Evolutionary conservation across 2,329 filamentous ascomycete genomes (phyloP).

Genomic region (Colletotrichum gigasporum): DNA sequence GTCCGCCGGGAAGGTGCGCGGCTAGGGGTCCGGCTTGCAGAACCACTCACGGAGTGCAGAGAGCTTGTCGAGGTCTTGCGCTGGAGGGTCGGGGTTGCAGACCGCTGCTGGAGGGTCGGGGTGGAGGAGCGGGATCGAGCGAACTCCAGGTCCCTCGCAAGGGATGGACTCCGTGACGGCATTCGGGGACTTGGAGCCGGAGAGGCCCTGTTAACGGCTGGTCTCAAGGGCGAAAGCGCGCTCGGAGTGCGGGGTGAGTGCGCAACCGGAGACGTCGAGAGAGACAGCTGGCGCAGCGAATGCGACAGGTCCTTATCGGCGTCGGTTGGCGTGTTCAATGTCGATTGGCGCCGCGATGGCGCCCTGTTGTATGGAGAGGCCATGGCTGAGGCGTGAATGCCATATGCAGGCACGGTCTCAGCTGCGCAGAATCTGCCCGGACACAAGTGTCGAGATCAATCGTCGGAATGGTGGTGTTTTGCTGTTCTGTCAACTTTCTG

Average conservation of each 20-base stretch:
- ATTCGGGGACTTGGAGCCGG: slow-evolving; percentile 48
- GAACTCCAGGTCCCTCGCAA: slow-evolving; percentile 46
- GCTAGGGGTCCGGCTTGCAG: slow-evolving; percentile 36
- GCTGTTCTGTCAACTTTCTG: slow-evolving; percentile 18
- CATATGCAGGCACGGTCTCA: slow-evolving; percentile 7
- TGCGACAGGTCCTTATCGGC: slow-evolving; percentile 47
- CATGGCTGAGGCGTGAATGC: slow-evolving; percentile 19
- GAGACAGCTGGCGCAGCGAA: slow-evolving; percentile 55
- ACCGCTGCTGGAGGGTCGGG: slow-evolving; percentile 54
- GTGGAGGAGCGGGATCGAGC: slow-evolving; percentile 54
- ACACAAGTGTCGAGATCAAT: neutral
- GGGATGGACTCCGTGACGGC: slow-evolving; percentile 54
- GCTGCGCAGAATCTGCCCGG: neutral
- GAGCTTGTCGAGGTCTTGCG: slow-evolving; percentile 68
- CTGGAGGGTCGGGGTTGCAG: slow-evolving; percentile 58
- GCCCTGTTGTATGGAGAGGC: slow-evolving; percentile 25
- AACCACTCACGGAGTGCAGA: slow-evolving; percentile 58
- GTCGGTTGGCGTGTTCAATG: slow-evolving; percentile 39
- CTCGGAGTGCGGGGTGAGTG: slow-evolving; percentile 41
- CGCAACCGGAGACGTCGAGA: slow-evolving; percentile 43
- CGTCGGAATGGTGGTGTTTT: neutral
- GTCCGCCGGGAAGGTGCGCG: slow-evolving; percentile 56
- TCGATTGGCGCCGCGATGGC: slow-evolving; percentile 45
- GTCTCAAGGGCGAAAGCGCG: slow-evolving; percentile 47
- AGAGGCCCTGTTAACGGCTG: slow-evolving; percentile 46